Evolutionary conservation across 1,284 basidiomycete genomes (phyloP), one percentile per base, ranked within the genome.

Genomic region (Rhodotorula sp.): DNA sequence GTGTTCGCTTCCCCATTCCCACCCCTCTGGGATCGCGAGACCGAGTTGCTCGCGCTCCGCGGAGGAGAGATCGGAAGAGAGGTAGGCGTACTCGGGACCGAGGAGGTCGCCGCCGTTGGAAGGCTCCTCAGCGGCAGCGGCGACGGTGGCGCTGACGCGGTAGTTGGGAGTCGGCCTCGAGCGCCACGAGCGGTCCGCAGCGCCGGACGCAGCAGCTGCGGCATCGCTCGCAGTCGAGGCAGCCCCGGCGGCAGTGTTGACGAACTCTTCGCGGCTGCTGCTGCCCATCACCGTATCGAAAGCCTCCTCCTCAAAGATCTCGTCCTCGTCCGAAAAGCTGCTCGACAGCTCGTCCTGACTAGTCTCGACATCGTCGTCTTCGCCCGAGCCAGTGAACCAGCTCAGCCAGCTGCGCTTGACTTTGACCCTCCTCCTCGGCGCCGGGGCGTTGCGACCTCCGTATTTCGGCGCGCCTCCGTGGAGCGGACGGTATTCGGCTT

Each of bases 1-100:
- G 77, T 93, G 90, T 73, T 90, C 88, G 29, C 86, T 85, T 70
- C 90, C 88, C 80, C 92, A 85, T 64, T 86, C 83, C 90, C 91
- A 93, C 10, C 84, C 86, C 16, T 73, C 73, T n/a, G 82, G 82
- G 58, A 76, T 79, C 20, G 20, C 54, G 54, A 74, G 52, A 15
- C 68, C 73, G n/a, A 75, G 65, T 51, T 64, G 26, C n/a, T 62
- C 26, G 1, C 65, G 58, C 34, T 73, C 56, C 12, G 70, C 52
- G 8, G 64, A 23, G 48, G 64, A 12, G n/a, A 68, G 52, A 2
- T 69, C 54, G 23, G 69, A 63, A 16, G 71, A 72, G 46, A 77
- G 74, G 58, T 70, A 64, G 21, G 70, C 51, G 59, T 70, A 76
- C 20, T 51, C 56, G 3, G 62, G 15, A 34, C 70, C 70, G 51